Conservation (phyloP, 1,139 yeast species). For the Entelexis paramagnoliae region DNA sequence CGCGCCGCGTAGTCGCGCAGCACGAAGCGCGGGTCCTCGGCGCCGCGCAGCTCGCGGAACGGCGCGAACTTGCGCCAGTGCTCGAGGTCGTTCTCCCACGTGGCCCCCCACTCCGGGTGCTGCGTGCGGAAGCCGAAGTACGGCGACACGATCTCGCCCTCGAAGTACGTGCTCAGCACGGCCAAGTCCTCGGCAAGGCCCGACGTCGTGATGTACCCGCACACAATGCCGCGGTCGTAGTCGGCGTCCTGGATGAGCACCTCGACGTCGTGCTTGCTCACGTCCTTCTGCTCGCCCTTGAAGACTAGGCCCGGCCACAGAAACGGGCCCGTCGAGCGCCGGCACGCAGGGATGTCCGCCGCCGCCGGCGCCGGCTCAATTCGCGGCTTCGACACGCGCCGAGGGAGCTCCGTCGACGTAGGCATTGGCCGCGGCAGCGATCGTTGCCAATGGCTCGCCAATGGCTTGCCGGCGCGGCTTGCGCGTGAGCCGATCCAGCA, state of each 20-base stretch:
- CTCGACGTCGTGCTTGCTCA: conserved; percentile 1
- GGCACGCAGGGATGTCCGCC: neutral
- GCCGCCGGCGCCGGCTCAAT: neutral
- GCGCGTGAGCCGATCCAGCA: too few species aligned
- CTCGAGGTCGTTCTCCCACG: conserved; percentile 4
- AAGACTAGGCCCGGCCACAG: conserved; percentile 7
- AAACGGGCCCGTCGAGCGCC: conserved; percentile 2
- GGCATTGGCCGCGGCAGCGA: neutral
- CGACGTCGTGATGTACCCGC: conserved; percentile 2
- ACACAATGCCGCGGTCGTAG: conserved; percentile 4
- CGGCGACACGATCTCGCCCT: conserved; percentile 8
- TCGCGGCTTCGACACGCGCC: neutral
- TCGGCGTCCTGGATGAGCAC: conserved; percentile 3
- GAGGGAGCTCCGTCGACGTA: neutral
- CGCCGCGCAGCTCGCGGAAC: neutral
- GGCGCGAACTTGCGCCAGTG: conserved; percentile 1
- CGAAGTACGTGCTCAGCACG: conserved; percentile 7
- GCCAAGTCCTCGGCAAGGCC: conserved; percentile 6
- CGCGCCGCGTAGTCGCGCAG: neutral
- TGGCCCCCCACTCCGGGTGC: conserved; percentile 6
- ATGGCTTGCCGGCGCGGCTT: too few species aligned
- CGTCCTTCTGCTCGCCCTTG: conserved; percentile 5
- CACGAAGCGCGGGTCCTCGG: neutral
- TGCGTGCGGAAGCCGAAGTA: conserved; percentile 3
- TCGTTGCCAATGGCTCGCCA: neutral